These are phyloP conservation scores for Rhodotorula sp. DNA, from an alignment of 1,284 basidiomycete species.

Conservation along the genomic window DNA sequence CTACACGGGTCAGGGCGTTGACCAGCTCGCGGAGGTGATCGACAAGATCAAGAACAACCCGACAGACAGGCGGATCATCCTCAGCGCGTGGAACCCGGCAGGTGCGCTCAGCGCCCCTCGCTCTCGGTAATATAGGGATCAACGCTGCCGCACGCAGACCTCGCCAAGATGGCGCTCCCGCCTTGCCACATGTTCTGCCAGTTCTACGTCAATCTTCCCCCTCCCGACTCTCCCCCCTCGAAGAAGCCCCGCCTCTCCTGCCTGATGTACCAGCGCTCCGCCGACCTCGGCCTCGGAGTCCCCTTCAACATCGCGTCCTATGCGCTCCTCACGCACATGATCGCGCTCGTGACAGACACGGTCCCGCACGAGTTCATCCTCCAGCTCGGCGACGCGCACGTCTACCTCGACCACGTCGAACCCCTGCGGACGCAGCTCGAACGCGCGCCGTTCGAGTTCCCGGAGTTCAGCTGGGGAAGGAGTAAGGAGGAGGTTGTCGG, in stretches of 20 bases:
- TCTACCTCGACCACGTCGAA: conserved; percentile 89
- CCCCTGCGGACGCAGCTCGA: conserved; percentile 79
- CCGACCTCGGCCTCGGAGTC: conserved; percentile 92
- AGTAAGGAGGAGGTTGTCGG: conserved; percentile 58
- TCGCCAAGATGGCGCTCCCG: conserved; percentile 90
- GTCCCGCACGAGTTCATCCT: conserved; percentile 85
- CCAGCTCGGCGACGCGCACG: conserved; percentile 94
- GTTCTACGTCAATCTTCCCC: conserved; percentile 90
- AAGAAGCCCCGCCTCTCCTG: conserved; percentile 65
- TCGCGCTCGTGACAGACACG: conserved; percentile 85
- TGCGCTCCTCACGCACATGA: conserved; percentile 93
- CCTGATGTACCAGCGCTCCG: conserved; percentile 97
- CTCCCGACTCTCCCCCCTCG: conserved; percentile 58
- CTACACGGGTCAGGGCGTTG: conserved; percentile 87
- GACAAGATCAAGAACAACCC: conserved; percentile 90
- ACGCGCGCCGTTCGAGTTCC: conserved; percentile 75
- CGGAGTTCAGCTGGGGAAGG: conserved; percentile 72
- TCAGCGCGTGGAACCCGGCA: conserved; percentile 96
- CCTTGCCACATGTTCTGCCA: conserved; percentile 99
- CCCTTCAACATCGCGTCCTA: conserved; percentile 99
- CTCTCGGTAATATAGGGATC: background rate
- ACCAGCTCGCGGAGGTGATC: conserved; percentile 87
- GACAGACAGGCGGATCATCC: conserved; percentile 91
- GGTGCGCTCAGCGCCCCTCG: conserved; percentile 58
- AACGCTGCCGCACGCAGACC: conserved; percentile 60